These are phyloP conservation scores for Drechmeria coniospora DNA, from an alignment of 2,329 filamentous ascomycete species.

Conservation along the genomic window DNA sequence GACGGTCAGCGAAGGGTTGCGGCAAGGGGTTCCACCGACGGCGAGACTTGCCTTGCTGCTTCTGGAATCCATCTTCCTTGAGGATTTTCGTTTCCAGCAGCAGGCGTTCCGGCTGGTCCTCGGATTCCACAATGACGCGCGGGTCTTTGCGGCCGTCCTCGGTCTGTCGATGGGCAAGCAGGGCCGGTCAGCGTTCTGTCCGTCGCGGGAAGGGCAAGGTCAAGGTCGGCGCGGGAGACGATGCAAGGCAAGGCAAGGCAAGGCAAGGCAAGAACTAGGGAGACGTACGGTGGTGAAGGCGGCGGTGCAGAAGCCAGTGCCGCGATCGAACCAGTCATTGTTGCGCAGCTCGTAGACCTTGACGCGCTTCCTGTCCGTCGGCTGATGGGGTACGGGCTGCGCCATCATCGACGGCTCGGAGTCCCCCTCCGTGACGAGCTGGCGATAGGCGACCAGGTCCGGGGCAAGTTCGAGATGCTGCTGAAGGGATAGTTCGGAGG, in stretches of 20 bases:
- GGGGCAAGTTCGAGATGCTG: constrained; percentile 43
- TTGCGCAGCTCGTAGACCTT: constrained; percentile 98
- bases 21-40: constrained; percentile 2
- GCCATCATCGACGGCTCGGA: constrained; percentile 53
- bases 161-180: constrained; percentile 21
- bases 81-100: constrained; percentile 80
- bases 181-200: neutral
- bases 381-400: constrained; percentile 54
- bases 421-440: constrained; percentile 35
- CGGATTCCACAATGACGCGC: constrained; percentile 79
- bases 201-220: no score
- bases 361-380: constrained; percentile 60
- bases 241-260: neutral
- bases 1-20: constrained; percentile 12
- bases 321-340: constrained; percentile 98
- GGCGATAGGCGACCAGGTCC: constrained; percentile 33
- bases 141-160: constrained; percentile 60
- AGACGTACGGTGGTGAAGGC: constrained; percentile 53
- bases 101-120: constrained; percentile 73
- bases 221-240: no score
- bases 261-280: constrained; percentile 3
- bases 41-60: constrained; percentile 66
- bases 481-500: constrained; percentile 41
- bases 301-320: constrained; percentile 87
- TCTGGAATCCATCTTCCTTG: constrained; percentile 93